Percentiles rank a stretch among this genome's conserved stretches.
These are phyloP conservation scores for Cutaneotrichosporon dermatis DNA, from an alignment of 1,284 basidiomycete species.

Conservation along the genomic window DNA sequence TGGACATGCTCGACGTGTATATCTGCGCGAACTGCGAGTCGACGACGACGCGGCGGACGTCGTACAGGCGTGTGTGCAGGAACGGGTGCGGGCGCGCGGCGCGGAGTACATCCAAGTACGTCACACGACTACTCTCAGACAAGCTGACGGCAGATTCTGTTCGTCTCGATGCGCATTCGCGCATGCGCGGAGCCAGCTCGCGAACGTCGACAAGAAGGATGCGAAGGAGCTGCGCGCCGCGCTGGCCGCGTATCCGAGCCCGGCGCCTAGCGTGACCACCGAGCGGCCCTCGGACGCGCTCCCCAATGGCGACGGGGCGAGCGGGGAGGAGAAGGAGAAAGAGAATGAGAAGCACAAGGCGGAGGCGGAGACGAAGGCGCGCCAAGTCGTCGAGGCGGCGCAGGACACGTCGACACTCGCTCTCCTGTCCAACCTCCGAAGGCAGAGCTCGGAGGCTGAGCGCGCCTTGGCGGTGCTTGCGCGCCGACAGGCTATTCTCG, in stretches of 20 bases:
- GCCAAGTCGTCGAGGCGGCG: not conserved
- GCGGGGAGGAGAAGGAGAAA: not conserved
- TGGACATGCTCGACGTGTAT: conserved; percentile 40
- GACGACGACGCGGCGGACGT: conserved; percentile 32
- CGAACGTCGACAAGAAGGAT: conserved; percentile 29
- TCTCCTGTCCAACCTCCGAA: conserved; percentile 11
- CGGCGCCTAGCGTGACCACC: conserved; percentile 20
- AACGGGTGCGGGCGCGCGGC: conserved; percentile 35
- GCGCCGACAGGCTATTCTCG: conserved; percentile 30
- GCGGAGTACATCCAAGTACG: conserved; percentile 38
- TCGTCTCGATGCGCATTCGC: conserved; percentile 36
- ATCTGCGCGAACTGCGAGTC: conserved; percentile 42
- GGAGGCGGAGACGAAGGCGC: not conserved
- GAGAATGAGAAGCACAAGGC: no score
- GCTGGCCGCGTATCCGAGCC: conserved; percentile 26
- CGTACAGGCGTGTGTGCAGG: conserved; percentile 37
- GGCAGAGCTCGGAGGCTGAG: conserved; percentile 18
- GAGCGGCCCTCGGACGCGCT: conserved; percentile 1
- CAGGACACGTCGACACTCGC: not conserved
- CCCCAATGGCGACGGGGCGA: not conserved
- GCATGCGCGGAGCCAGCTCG: conserved; percentile 27
- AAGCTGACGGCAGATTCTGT: conserved; percentile 34
- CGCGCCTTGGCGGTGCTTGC: conserved; percentile 21
- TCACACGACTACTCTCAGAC: not conserved
- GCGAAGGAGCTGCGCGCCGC: conserved; percentile 17